Evolutionary conservation across 805 yeast species (phyloP), one percentile per base, ranked within the genome.

Genomic region (baker's yeast (Saccharomyces cerevisiae)): DNA sequence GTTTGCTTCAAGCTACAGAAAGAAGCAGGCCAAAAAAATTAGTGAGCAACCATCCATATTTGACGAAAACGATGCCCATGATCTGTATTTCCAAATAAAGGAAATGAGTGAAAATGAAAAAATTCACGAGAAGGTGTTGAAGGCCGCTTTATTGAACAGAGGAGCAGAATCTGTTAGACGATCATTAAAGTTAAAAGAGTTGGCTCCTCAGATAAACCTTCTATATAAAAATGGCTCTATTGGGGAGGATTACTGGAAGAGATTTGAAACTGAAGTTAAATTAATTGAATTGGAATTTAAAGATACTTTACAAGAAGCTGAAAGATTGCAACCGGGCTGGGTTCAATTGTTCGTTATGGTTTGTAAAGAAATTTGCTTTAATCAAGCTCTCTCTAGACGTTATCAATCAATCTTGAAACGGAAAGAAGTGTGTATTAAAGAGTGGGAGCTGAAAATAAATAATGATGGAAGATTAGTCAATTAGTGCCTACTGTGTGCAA

Each of bases 91-190:
- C 51, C 78, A 83, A 49, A 73, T 91, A 53, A 79, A 81, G 61
- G 73, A 72, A 14, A 75, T 74, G 62, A 56, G 57, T 47, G 69
- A 65, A 26, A 55, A 60, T 13, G 64, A 61, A 28, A 80, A 81
- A 57, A 87, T 90, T 5, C 90, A 91, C 59, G 92, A 85, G 26
- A 88, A 84, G 63, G 84, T 88, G 22, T 62, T 87, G 62, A 86
- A 85, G 64, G 85, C 88, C 14, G 87, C 87, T 1, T 65, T 84
- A 46, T 63, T 83, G 52, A 78, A 80, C 61, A 79, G 88, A 72
- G 88, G 96, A n/a, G 86, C 91, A 8, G 98, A 92, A 72, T 87
- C 90, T 10, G 76, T 94, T 54, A 83, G 95, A 70, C 80, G 96
- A 65, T 77, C 94, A 56, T 77, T 92, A 70, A 86, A 87, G 65